These are phyloP conservation scores for Medicago truncatula DNA, from an alignment of 306 rosid species.

Conservation along the genomic window DNA sequence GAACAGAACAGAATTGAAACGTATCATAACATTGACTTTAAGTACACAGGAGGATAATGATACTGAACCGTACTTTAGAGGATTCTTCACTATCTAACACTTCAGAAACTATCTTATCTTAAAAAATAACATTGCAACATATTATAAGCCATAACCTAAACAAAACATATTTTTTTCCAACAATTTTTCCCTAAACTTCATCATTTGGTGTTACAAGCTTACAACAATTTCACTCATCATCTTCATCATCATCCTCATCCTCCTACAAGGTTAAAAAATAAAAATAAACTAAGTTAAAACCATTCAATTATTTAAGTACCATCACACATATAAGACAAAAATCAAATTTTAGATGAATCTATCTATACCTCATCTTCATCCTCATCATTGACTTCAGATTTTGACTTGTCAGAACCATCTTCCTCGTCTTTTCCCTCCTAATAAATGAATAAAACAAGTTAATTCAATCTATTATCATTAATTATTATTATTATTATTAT, in stretches of 20 bases:
- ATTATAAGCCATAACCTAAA: slow-evolving; percentile 37
- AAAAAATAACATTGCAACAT: slow-evolving; percentile 32
- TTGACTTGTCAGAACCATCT: slow-evolving; percentile 88
- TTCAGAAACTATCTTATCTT: slow-evolving; percentile 43
- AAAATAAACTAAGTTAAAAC: not conserved
- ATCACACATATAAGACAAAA: not conserved
- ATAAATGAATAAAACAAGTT: not conserved
- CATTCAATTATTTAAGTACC: not conserved
- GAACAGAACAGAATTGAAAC: slow-evolving; percentile 17
- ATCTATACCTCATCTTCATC: slow-evolving; percentile 69
- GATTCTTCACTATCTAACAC: slow-evolving; percentile 40
- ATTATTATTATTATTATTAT: too few relatives aligned
- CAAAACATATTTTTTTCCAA: slow-evolving; percentile 34
- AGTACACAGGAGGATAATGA: slow-evolving; percentile 41
- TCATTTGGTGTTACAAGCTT: not conserved
- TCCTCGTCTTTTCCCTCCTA: slow-evolving; percentile 78
- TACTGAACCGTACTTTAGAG: slow-evolving; percentile 10
- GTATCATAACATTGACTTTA: slow-evolving; percentile 36
- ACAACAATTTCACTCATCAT: slow-evolving; percentile 56
- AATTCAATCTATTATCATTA: not conserved
- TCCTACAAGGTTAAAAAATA: slow-evolving; percentile 41
- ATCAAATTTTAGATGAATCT: not conserved
- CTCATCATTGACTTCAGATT: slow-evolving; percentile 83
- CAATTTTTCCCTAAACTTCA: slow-evolving; percentile 33
- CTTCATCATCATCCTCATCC: slow-evolving; percentile 57